These are phyloP conservation scores for Fusarium sp. DNA, from an alignment of 2,329 filamentous ascomycete genomes.

Conservation along the genomic window DNA sequence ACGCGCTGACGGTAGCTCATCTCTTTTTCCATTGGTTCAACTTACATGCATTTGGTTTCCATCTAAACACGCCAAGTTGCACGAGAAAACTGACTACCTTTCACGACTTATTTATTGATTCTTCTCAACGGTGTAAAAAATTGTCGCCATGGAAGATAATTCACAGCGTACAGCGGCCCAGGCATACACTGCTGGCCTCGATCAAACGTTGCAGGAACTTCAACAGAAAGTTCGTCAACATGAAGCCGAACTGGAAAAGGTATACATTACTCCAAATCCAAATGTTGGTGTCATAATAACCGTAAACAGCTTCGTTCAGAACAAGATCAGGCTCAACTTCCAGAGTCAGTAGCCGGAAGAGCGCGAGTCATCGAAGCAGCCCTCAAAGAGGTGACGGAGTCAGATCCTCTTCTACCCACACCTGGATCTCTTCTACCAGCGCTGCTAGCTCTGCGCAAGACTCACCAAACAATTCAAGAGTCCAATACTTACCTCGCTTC, in stretches of 20 bases:
- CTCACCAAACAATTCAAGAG: constrained; percentile 73
- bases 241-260: constrained; percentile 63
- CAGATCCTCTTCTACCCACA: constrained; percentile 74
- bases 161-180: constrained; percentile 46
- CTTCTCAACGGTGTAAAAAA: not conserved
- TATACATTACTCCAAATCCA: constrained; percentile 41
- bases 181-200: constrained; percentile 63
- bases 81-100: not conserved
- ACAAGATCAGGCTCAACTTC: constrained; percentile 40
- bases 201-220: constrained; percentile 76
- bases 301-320: constrained; percentile 47
- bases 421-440: constrained; percentile 77
- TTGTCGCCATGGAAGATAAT: constrained; percentile 43
- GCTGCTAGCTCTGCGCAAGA: constrained; percentile 77
- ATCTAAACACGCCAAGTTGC: not conserved
- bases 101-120: not conserved
- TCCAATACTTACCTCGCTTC: constrained; percentile 69
- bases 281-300: constrained; percentile 4
- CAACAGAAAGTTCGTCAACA: constrained; percentile 69
- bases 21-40: constrained; percentile 3
- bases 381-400: constrained; percentile 72
- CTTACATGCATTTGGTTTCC: not conserved
- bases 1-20: not conserved
- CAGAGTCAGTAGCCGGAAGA: constrained; percentile 50
- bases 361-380: constrained; percentile 69